Percentiles rank a stretch among this genome's conserved stretches.
phyloP scores from a whole-genome alignment of 1,139 yeast genomes.

The Suhomyces choctaworum region DNA sequence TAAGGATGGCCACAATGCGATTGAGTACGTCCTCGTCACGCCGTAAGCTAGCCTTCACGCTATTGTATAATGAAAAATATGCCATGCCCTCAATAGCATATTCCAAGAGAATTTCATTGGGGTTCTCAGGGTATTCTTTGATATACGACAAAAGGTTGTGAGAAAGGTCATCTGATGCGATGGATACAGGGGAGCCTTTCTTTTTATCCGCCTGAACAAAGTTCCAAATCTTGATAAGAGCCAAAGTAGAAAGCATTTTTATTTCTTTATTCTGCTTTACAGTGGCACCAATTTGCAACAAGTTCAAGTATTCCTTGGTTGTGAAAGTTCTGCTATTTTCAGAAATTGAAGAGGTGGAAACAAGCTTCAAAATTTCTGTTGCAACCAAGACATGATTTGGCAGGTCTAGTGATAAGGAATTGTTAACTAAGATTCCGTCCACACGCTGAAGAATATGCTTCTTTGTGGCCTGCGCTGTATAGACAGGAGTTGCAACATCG shows the following conservation, averaged over 20 bases:
- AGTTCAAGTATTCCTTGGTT: slow-evolving; percentile 28
- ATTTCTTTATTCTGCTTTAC: slow-evolving; percentile 20
- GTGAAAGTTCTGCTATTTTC: slow-evolving; percentile 39
- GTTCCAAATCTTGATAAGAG: slow-evolving; percentile 47
- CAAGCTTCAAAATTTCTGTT: slow-evolving; percentile 25
- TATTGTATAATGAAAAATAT: slow-evolving; percentile 41
- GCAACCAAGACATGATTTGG: slow-evolving; percentile 16
- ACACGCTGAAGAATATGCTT: slow-evolving; percentile 19
- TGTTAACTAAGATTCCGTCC: slow-evolving; percentile 7
- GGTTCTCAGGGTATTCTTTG: slow-evolving; percentile 1
- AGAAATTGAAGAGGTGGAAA: slow-evolving; percentile 38
- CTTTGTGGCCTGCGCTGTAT: slow-evolving; percentile 22
- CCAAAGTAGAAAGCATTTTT: slow-evolving; percentile 34
- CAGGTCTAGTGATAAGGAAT: slow-evolving; percentile 8
- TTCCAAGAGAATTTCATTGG: slow-evolving; percentile 17
- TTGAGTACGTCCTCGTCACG: slow-evolving; percentile 32
- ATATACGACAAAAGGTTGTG: slow-evolving; percentile 8
- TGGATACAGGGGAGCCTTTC: background rate
- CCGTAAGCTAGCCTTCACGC: slow-evolving; percentile 34
- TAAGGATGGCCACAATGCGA: slow-evolving; percentile 17
- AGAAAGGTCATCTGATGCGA: slow-evolving; percentile 8
- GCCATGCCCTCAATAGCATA: slow-evolving; percentile 48
- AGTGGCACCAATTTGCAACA: slow-evolving; percentile 26
- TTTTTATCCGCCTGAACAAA: slow-evolving; percentile 31
- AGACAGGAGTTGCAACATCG: slow-evolving; percentile 22